Conservation (phyloP, 495 filamentous ascomycete genomes). For the Penicillium paxilli region DNA sequence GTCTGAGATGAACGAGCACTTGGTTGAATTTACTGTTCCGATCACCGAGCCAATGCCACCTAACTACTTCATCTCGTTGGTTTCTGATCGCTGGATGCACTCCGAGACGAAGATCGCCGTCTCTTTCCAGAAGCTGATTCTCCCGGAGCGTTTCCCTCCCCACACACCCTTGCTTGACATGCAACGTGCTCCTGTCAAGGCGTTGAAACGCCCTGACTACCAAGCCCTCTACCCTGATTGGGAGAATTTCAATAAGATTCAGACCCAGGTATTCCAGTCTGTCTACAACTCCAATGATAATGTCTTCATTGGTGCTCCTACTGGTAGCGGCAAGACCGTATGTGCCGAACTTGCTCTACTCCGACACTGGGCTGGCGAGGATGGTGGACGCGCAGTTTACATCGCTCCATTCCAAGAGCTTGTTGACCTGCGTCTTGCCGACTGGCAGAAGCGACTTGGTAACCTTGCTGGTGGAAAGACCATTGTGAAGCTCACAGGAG, state of each 20-base stretch:
- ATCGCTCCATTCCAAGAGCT: slow-evolving; percentile 96
- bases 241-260: slow-evolving; percentile 93
- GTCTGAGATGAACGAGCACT: slow-evolving; percentile 82
- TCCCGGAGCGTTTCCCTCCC: slow-evolving; percentile 93
- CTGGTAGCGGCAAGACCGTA: slow-evolving; percentile 93
- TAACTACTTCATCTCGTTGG: slow-evolving; percentile 93
- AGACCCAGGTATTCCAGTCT: slow-evolving; percentile 95
- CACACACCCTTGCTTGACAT: slow-evolving; percentile 89
- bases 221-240: slow-evolving; percentile 79
- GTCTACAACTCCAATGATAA: slow-evolving; percentile 89
- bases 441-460: slow-evolving; percentile 79
- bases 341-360: slow-evolving; percentile 94
- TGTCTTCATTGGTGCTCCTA: slow-evolving; percentile 85
- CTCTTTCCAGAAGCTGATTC: slow-evolving; percentile 89
- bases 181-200: slow-evolving; percentile 84
- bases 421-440: slow-evolving; percentile 73
- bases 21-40: slow-evolving; percentile 96
- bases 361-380: slow-evolving; percentile 75
- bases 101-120: slow-evolving; percentile 92
- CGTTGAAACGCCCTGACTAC: slow-evolving; percentile 84
- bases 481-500: slow-evolving; percentile 91
- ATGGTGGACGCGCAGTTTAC: slow-evolving; percentile 81
- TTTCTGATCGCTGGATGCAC: slow-evolving; percentile 98
- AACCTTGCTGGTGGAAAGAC: slow-evolving; percentile 80
- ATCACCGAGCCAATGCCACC: slow-evolving; percentile 98